Conservation (phyloP, 495 filamentous ascomycete genomes). For the Talaromyces proteolyticus region DNA sequence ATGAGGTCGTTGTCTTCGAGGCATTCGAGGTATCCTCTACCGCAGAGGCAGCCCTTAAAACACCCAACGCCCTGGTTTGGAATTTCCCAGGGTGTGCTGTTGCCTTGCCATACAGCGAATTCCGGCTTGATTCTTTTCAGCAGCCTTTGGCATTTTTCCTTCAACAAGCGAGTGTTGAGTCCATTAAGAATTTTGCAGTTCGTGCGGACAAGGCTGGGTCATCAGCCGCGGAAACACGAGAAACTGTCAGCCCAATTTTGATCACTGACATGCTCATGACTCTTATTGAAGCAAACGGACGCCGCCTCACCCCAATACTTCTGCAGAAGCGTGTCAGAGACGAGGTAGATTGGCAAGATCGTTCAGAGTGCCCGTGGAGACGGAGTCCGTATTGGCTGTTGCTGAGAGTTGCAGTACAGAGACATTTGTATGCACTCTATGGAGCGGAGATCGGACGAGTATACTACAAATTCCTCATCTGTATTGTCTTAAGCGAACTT, state of each 20-base stretch:
- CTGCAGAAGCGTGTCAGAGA: conserved; percentile 53
- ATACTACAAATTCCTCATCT: conserved; percentile 54
- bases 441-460: conserved; percentile 41
- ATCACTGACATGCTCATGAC: conserved; percentile 53
- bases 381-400: conserved; percentile 53
- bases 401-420: conserved; percentile 47
- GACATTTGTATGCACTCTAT: conserved; percentile 35
- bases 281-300: conserved; percentile 47
- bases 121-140: conserved; percentile 39
- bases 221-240: conserved; percentile 40
- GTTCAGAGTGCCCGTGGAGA: conserved; percentile 48
- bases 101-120: conserved; percentile 21
- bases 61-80: conserved; percentile 35
- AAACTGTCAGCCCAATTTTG: conserved; percentile 47
- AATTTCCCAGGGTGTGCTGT: conserved; percentile 38
- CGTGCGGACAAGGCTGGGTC: conserved; percentile 41
- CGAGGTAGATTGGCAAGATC: conserved; percentile 40
- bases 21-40: conserved; percentile 49
- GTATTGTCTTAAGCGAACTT: conserved; percentile 33
- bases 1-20: conserved; percentile 38
- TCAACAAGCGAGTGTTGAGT: conserved; percentile 51
- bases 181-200: conserved; percentile 45
- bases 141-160: conserved; percentile 45
- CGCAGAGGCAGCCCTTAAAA: conserved; percentile 36
- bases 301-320: conserved; percentile 15